Percentiles rank a stretch among this genome's conserved stretches.
phyloP scores from a whole-genome alignment of 2,329 filamentous ascomycete genomes.

The Metarhizium rileyi region DNA sequence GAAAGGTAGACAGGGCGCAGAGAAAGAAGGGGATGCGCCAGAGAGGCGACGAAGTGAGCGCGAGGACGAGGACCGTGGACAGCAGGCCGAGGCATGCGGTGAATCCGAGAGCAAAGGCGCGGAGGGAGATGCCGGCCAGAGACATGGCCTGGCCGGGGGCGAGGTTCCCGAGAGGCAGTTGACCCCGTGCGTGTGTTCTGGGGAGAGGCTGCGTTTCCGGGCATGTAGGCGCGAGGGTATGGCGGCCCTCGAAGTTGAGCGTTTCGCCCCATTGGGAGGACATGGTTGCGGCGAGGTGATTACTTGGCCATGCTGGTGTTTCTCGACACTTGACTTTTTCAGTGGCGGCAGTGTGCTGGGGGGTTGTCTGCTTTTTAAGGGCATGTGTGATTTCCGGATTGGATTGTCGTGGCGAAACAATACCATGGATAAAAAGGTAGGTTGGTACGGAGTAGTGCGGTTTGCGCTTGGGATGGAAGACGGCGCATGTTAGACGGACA shows the following conservation, averaged over 20 bases:
- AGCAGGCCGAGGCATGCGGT: slow-evolving; percentile 28
- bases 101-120: slow-evolving; percentile 45
- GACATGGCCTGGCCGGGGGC: slow-evolving; percentile 42
- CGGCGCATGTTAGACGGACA: neutral
- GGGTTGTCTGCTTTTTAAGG: neutral
- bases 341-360: neutral
- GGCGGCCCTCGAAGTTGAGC: neutral
- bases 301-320: neutral
- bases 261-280: neutral
- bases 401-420: neutral
- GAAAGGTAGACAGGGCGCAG: slow-evolving; percentile 64
- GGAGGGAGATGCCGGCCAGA: slow-evolving; percentile 48
- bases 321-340: neutral
- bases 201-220: slow-evolving; percentile 16
- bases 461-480: neutral
- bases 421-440: neutral
- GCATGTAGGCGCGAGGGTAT: slow-evolving; percentile 5
- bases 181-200: neutral
- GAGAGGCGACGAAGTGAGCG: slow-evolving; percentile 33
- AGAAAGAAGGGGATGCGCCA: slow-evolving; percentile 62
- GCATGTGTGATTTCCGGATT: neutral
- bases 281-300: neutral
- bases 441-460: no score
- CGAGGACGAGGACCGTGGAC: slow-evolving; percentile 21
- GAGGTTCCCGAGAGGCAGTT: slow-evolving; percentile 13